These are phyloP conservation scores for Ambrosia hybrid DNA, from an alignment of 140 eudicot species.

Conservation along the genomic window DNA sequence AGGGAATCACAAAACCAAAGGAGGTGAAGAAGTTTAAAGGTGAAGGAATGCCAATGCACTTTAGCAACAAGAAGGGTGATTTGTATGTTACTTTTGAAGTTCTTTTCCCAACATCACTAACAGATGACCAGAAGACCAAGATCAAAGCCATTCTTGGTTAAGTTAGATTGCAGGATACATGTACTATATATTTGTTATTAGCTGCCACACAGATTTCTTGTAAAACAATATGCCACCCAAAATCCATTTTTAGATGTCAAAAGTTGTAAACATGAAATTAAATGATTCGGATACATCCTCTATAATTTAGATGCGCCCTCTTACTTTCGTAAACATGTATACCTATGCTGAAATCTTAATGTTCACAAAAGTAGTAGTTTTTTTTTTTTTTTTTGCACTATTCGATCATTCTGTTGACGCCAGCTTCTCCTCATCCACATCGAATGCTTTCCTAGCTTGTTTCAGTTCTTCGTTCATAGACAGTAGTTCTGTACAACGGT, in stretches of 20 bases:
- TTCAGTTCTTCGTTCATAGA: constrained; percentile 19
- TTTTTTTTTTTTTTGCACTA: neutral
- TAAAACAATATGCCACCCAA: neutral
- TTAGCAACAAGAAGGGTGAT: constrained; percentile 83
- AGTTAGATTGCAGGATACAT: constrained; percentile 3
- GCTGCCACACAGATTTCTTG: neutral
- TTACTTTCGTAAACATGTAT: no score
- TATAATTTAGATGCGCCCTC: neutral
- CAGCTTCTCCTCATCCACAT: constrained; percentile 60
- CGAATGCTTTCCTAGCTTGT: constrained; percentile 97
- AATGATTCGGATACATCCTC: neutral
- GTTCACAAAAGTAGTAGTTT: neutral
- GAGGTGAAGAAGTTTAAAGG: constrained; percentile 89
- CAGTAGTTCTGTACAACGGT: constrained; percentile 32
- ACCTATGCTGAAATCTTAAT: neutral
- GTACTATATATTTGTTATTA: neutral
- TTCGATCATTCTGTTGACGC: constrained; percentile 56
- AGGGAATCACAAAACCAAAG: constrained; percentile 86
- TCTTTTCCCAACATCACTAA: constrained; percentile 70
- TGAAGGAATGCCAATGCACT: constrained; percentile 92
- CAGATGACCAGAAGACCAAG: constrained; percentile 73
- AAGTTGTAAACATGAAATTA: neutral
- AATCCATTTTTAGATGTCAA: neutral
- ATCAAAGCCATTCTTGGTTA: constrained; percentile 61
- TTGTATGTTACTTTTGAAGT: constrained; percentile 77